Percentiles rank a stretch among this genome's conserved stretches.
Conservation (phyloP, 148 eudicot genomes). For the Cornus kousa region DNA sequence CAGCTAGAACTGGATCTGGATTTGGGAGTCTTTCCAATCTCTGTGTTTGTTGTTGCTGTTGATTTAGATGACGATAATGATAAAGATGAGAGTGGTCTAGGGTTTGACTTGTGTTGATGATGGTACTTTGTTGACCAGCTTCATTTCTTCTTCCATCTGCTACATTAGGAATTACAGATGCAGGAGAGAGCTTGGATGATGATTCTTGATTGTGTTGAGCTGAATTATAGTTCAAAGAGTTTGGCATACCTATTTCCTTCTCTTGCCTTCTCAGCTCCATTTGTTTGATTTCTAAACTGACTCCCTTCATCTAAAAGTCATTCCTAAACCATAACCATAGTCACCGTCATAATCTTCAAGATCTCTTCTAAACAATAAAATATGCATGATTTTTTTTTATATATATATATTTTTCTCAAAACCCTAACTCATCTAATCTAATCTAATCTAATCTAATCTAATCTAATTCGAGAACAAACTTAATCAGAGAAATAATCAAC, state of each 20-base stretch:
- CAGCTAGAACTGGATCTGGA: slow-evolving; percentile 8
- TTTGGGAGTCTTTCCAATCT: background rate
- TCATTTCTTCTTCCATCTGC: slow-evolving; percentile 17
- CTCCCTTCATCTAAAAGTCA: background rate
- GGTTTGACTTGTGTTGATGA: slow-evolving; percentile 24
- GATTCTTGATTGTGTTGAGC: slow-evolving; percentile 12
- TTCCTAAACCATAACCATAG: background rate
- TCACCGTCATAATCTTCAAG: background rate
- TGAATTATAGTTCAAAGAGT: background rate
- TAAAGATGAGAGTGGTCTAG: slow-evolving; percentile 16
- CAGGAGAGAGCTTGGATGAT: slow-evolving; percentile 4
- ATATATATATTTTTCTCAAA: too few relatives aligned
- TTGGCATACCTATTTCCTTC: slow-evolving; percentile 13
- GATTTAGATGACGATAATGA: background rate
- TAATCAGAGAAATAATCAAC: background rate
- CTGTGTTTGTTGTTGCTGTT: background rate
- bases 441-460: background rate
- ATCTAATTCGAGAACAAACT: background rate
- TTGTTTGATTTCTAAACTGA: background rate
- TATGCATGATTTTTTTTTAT: background rate
- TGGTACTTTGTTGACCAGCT: background rate
- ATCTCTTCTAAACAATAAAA: background rate
- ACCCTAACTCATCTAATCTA: background rate
- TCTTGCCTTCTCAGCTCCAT: slow-evolving; percentile 33
- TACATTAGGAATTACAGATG: slow-evolving; percentile 1